Evolutionary conservation across 208 protist species (phyloP).

Genomic region (Trypanosoma melophagium): DNA sequence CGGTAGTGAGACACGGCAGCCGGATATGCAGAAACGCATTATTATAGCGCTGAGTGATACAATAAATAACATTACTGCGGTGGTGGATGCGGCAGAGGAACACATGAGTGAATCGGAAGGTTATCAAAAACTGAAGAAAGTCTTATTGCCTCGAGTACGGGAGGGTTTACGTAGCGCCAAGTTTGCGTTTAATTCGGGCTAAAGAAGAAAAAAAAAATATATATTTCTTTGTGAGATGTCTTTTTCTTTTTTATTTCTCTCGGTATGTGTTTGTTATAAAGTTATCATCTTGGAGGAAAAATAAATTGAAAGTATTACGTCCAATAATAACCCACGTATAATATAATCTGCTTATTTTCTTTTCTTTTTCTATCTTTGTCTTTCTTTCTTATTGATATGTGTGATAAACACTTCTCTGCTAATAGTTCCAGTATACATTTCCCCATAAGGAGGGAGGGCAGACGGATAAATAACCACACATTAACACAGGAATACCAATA

Average conservation of each 20-base stretch:
- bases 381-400: slow-evolving; percentile 6
- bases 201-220: slow-evolving; percentile 1
- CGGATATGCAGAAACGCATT: slow-evolving; percentile 30
- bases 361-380: slow-evolving; percentile 19
- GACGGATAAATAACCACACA: slow-evolving; percentile 5
- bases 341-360: too few relatives aligned
- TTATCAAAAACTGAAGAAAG: slow-evolving; percentile 49
- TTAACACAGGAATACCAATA: neutral
- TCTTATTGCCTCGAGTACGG: slow-evolving; percentile 39
- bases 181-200: slow-evolving; percentile 25
- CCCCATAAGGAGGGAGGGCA: neutral
- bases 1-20: neutral
- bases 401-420: neutral
- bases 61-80: slow-evolving; percentile 59
- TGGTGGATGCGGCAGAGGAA: slow-evolving; percentile 67
- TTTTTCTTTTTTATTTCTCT: neutral
- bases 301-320: too few relatives aligned
- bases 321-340: too few relatives aligned
- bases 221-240: neutral
- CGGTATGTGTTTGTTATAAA: neutral
- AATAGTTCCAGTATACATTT: neutral
- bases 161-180: slow-evolving; percentile 52
- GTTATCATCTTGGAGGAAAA: too few relatives aligned
- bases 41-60: slow-evolving; percentile 49
- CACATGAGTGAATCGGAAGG: slow-evolving; percentile 54